Conservation (phyloP, 345 rosid species). For the Arabidopsis suecica region DNA sequence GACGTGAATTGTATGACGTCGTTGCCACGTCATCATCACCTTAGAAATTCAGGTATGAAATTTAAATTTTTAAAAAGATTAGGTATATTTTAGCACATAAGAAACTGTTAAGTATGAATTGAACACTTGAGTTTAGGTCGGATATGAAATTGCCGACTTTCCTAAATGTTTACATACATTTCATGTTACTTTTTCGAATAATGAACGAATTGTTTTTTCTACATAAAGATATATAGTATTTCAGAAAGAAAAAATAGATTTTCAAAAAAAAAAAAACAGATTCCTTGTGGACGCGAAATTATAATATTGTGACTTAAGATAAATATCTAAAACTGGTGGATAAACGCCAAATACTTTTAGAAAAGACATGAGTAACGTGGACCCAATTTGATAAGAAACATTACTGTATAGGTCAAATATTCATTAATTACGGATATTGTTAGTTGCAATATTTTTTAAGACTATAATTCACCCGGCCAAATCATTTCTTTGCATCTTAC, state of each 20-base stretch:
- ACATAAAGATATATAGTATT: background rate
- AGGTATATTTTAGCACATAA: too few species aligned
- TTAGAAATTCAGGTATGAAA: too few species aligned
- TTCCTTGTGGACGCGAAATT: background rate
- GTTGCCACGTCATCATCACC: too few species aligned
- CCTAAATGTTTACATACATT: background rate
- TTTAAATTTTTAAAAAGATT: too few species aligned
- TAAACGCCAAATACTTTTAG: conserved; percentile 2
- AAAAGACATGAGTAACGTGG: conserved; percentile 32
- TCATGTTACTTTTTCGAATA: background rate
- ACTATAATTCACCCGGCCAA: background rate
- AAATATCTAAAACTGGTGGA: conserved; percentile 26
- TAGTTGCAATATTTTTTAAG: conserved; percentile 2
- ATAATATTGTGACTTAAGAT: background rate
- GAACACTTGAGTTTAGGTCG: too few species aligned
- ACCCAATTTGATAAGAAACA: conserved; percentile 25
- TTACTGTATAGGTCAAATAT: conserved; percentile 35
- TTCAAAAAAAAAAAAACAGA: too few species aligned
- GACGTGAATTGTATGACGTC: too few species aligned
- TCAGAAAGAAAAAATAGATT: background rate
- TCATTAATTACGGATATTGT: background rate
- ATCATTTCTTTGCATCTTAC: background rate
- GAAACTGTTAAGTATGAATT: too few species aligned
- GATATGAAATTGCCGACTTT: too few species aligned
- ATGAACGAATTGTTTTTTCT: background rate